Evolutionary conservation across 1,139 yeast genomes (phyloP).

Genomic region (Nematodospora anomalae): DNA sequence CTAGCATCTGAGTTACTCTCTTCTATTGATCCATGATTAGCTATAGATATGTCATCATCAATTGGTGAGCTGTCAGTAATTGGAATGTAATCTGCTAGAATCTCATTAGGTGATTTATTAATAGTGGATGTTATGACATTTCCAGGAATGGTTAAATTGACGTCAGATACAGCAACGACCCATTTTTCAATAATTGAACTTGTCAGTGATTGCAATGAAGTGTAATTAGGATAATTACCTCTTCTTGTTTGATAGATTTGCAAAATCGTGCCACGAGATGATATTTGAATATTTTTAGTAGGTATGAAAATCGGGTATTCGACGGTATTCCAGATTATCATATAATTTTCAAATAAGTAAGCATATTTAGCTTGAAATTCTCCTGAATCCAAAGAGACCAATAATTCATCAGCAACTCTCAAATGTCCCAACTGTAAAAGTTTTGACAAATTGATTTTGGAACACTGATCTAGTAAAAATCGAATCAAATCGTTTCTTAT

Average conservation of each 20-base stretch:
- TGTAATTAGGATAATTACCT: background rate
- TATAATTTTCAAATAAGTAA: conserved; percentile 35
- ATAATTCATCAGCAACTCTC: conserved; percentile 37
- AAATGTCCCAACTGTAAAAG: conserved; percentile 35
- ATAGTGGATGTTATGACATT: conserved; percentile 41
- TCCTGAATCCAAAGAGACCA: conserved; percentile 15
- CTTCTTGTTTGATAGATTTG: conserved; percentile 6
- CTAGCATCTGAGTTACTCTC: background rate
- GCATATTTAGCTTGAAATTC: conserved; percentile 19
- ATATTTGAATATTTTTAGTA: conserved; percentile 9
- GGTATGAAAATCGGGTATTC: conserved; percentile 10
- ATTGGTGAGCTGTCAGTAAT: background rate
- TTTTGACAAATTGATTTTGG: conserved; percentile 24
- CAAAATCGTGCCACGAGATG: conserved; percentile 11
- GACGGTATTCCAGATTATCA: conserved; percentile 25
- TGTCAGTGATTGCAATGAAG: conserved; percentile 9
- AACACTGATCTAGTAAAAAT: conserved; percentile 26
- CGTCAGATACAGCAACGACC: conserved; percentile 45
- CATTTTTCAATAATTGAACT: conserved; percentile 42
- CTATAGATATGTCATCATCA: background rate
- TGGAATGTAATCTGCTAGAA: background rate
- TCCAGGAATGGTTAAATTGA: conserved; percentile 31
- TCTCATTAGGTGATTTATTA: conserved; percentile 9
- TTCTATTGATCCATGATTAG: background rate
- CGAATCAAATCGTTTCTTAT: conserved; percentile 32